Evolutionary conservation across 140 eudicot species (phyloP).

Genomic region (Ambrosia hybrid): DNA sequence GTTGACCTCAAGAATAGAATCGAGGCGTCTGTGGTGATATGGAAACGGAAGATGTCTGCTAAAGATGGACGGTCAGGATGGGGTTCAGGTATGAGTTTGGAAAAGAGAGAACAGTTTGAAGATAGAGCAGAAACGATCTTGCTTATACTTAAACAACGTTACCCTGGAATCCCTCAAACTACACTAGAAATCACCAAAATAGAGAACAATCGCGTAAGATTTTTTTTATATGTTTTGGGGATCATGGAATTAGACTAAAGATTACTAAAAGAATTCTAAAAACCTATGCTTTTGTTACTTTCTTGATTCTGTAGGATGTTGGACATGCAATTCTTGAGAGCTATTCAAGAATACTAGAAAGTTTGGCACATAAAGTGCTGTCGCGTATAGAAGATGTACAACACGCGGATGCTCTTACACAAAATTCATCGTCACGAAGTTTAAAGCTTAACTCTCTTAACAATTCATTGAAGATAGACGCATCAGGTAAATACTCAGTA

Average conservation of each 20-base stretch:
- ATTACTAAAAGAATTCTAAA: conserved; percentile 7
- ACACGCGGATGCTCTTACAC: conserved; percentile 56
- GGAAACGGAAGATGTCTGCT: conserved; percentile 80
- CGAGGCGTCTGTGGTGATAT: conserved; percentile 82
- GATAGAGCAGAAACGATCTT: conserved; percentile 85
- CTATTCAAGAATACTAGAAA: conserved; percentile 89
- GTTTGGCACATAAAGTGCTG: conserved; percentile 78
- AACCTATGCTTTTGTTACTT: not conserved
- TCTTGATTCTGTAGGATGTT: conserved; percentile 53
- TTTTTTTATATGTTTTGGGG: not conserved
- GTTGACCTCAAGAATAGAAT: conserved; percentile 84
- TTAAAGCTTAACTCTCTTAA: conserved; percentile 34
- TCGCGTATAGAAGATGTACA: conserved; percentile 88
- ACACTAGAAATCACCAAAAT: conserved; percentile 74
- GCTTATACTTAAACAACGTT: conserved; percentile 64
- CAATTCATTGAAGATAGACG: conserved; percentile 30
- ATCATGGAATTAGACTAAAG: not conserved
- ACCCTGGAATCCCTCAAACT: conserved; percentile 82
- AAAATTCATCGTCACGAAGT: conserved; percentile 44
- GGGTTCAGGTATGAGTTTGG: conserved; percentile 81
- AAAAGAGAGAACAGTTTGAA: conserved; percentile 79
- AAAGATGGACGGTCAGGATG: conserved; percentile 80
- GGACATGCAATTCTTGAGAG: conserved; percentile 91
- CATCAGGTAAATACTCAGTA: conserved; percentile 29
- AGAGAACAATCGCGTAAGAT: conserved; percentile 74